phyloP scores from a whole-genome alignment of 345 rosid genomes.

The Camelina laxa region DNA sequence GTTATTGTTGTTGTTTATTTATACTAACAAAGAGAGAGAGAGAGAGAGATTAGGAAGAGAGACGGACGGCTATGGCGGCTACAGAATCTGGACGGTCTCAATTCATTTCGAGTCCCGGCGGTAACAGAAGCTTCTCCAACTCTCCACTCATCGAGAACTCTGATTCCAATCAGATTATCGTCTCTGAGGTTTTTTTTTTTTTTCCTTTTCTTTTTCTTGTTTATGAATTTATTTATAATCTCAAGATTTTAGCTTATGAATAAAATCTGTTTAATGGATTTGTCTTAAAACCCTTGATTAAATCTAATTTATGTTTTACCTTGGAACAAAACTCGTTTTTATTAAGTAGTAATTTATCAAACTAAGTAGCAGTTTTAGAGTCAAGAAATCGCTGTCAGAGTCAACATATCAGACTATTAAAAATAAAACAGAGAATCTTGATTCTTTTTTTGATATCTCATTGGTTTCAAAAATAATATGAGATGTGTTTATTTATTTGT shows the following conservation, averaged over 20 bases:
- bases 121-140: constrained; percentile 58
- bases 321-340: neutral
- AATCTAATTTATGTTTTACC: neutral
- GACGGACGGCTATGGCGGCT: constrained; percentile 44
- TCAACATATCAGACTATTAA: constrained; percentile 12
- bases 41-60: constrained; percentile 18
- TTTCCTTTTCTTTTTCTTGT: neutral
- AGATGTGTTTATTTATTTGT: neutral
- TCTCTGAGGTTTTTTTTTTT: constrained; percentile 66
- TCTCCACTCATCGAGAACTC: constrained; percentile 67
- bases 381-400: constrained; percentile 25
- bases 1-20: neutral
- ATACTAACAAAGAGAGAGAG: neutral
- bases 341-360: neutral
- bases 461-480: neutral
- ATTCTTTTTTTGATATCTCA: neutral
- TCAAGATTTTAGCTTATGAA: neutral
- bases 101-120: constrained; percentile 73
- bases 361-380: neutral
- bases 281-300: neutral
- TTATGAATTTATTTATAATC: neutral
- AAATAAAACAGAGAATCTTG: neutral
- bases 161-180: constrained; percentile 67
- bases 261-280: neutral
- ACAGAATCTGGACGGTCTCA: constrained; percentile 63